Conservation (phyloP, 495 filamentous ascomycete species). For the Xylaria longipes region DNA sequence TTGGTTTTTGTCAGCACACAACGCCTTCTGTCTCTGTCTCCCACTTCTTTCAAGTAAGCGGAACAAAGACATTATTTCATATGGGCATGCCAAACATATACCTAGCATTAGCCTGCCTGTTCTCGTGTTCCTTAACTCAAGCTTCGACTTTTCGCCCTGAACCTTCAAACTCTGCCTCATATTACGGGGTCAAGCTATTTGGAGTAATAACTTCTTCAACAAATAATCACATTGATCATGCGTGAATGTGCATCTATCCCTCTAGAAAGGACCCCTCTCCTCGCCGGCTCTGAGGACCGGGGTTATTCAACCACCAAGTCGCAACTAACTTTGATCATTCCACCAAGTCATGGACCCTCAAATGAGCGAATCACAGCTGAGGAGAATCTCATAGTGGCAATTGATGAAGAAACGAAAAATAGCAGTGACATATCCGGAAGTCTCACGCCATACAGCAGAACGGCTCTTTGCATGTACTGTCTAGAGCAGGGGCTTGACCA, state of each 20-base stretch:
- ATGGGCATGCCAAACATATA: not conserved
- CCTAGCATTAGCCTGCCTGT: not conserved
- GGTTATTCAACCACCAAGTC: constrained; percentile 25
- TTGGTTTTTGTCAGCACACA: not conserved
- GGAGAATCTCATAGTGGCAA: constrained; percentile 22
- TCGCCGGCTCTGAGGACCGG: constrained; percentile 17
- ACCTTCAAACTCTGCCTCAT: not conserved
- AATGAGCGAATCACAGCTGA: not conserved
- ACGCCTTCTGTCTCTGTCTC: not conserved
- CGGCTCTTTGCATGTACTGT: constrained; percentile 31
- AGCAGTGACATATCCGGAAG: not conserved
- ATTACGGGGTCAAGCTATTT: not conserved
- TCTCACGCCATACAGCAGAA: not conserved
- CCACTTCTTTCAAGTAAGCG: too few relatives aligned
- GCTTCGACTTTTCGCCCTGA: not conserved
- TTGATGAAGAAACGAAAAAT: constrained; percentile 9
- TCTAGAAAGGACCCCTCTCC: constrained; percentile 18
- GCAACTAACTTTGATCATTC: not conserved
- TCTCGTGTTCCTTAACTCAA: not conserved
- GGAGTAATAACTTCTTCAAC: not conserved
- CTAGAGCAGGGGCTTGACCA: constrained; percentile 23
- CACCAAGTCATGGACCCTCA: not conserved
- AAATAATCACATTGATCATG: not conserved
- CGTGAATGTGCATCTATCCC: not conserved
- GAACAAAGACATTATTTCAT: not conserved